A percentile compares a stretch with the other conserved stretches of the same genome.
Evolutionary conservation across 805 yeast species (phyloP).

Genomic region (Blastobotrys mokoenaii): DNA sequence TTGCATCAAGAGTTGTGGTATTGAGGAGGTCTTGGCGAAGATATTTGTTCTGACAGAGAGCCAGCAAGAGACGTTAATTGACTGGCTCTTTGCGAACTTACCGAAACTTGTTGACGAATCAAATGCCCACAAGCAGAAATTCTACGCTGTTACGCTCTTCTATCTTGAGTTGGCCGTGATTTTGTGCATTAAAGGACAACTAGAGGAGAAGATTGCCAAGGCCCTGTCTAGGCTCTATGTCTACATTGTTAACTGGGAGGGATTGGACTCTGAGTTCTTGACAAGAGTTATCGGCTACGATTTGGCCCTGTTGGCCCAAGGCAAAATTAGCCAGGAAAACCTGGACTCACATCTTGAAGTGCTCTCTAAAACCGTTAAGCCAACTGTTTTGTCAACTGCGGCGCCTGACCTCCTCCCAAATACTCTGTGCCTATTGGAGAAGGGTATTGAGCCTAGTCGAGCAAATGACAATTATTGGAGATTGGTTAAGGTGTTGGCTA

Average conservation of each 20-base stretch:
- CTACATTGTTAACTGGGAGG: slow-evolving; percentile 14
- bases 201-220: slow-evolving; percentile 4
- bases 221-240: slow-evolving; percentile 5
- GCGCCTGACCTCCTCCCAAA: background rate
- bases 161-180: slow-evolving; percentile 22
- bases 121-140: slow-evolving; percentile 20
- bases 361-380: background rate
- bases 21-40: slow-evolving; percentile 47
- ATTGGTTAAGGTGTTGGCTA: too few species aligned
- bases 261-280: slow-evolving; percentile 16
- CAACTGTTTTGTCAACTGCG: background rate
- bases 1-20: slow-evolving; percentile 65
- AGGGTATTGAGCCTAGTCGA: too few species aligned
- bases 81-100: slow-evolving; percentile 26
- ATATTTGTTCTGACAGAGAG: slow-evolving; percentile 32
- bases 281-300: slow-evolving; percentile 34
- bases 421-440: too few species aligned
- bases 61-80: slow-evolving; percentile 21
- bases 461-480: too few species aligned
- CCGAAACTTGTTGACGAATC: slow-evolving; percentile 14
- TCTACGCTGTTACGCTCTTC: slow-evolving; percentile 21
- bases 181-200: background rate
- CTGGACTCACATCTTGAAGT: too few species aligned
- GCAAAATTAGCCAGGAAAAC: too few species aligned
- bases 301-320: background rate